Evolutionary conservation across 208 protist species (phyloP), one percentile per base, ranked within the genome.

Genomic region (Wallacemonas sp.): DNA sequence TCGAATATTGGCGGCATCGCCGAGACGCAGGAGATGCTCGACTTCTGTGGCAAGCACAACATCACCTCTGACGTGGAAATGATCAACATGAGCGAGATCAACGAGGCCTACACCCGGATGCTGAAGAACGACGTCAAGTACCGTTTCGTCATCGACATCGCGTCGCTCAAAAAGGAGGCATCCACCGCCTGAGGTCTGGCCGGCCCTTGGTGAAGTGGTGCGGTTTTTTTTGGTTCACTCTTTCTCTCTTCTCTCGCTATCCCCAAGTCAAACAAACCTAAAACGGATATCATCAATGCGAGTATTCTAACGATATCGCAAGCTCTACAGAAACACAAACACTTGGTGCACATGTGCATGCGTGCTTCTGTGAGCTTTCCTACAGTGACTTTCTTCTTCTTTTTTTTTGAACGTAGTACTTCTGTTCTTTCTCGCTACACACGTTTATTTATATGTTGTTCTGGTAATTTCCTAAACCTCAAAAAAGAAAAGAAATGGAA

Each of bases 21-120:
- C 4, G 77, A 72, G 19, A 87, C 76, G 17, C 85, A 94, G 46
- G 92, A 94, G 57, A 90, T 97, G 80, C 70, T 97, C 9, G 79
- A 93, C 70, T 87, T 97, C 66, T 93, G 85, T 60, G 72, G 60
- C 39, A 67, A 87, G 66, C 76, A 95, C 74, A 74, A 74, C 63
- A 89, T 95, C 54, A 64, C 69, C 5, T 75, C 82, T 27, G 77
- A 84, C 9, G 81, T 90, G 38, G 80, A 92, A 70, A 70, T 80
- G 64, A 86, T 91, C 63, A 68, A 60, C 21, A 88, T 88, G 36
- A 48, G 80, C 32, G 65, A 85, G 49, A 87, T 92, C 78, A 92
- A 92, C 61, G 71, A 80, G 49, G 86, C 82, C 24, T 89, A 83
- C 65, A 78, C 86, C 58, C 82, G 83, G 34, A 85, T 88, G 67